Base-by-base conservation (phyloP, 73 alveolate genomes). In the Symbiodinium natans region DNA sequence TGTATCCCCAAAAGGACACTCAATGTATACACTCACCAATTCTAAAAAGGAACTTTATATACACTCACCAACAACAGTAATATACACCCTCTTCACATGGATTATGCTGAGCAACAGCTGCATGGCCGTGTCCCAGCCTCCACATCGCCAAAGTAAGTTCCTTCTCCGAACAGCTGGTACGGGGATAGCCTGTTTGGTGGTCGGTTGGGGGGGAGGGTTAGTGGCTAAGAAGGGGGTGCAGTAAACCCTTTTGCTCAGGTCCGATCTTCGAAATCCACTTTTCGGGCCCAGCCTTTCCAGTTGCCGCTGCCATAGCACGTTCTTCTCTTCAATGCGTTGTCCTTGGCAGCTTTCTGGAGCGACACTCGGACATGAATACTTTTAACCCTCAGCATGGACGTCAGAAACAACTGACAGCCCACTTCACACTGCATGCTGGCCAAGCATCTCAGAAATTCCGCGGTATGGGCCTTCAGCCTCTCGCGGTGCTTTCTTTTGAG, bases 141-240 rank as follows among this genome's bases (percentile, higher is more conserved):
- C 52, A 73, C 52, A 27, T 90, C 97, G 4, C 97, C 97, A 71
- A 90, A 90, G 54, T 90, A 90, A 23, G 89, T 73, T 29, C 97
- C 97, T 54, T 90, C 97, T 48, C 97, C 41, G 89, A 59, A 83
- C 15, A 90, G 97, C 52, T 71, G 97, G 89, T 59, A 90, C 52
- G 97, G 34, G 38, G 89, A 90, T 21, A 90, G 88, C 97, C 97
- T 90, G 33, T 42, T 7, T 21, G 41, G 46, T n/a, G 23, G 71
- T 21, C 31, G 15, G 71, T 52, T 29, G 1, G 71, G 71, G 3
- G n/a, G n/a, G n/a, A n/a, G n/a, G n/a, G n/a, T n/a, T n/a, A n/a
- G n/a, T n/a, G n/a, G n/a, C n/a, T n/a, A n/a, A n/a, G n/a, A n/a
- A n/a, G n/a, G n/a, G n/a, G n/a, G n/a, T n/a, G n/a, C n/a, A n/a